Conservation (phyloP, 192 early-diverging fungal genomes). For the Obelidium mucronatum region DNA sequence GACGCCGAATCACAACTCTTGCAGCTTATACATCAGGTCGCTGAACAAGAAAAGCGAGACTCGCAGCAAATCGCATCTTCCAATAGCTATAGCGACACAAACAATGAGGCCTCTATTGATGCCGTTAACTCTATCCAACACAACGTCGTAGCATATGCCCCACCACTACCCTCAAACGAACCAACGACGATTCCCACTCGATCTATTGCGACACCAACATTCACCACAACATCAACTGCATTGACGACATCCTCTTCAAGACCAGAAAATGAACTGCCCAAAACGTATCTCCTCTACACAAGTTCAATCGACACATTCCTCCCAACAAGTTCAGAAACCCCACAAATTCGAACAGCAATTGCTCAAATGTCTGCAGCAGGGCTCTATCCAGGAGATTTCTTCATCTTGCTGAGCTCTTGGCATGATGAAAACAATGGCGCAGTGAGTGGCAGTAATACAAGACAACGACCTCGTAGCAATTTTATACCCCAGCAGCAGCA, state of each 20-base stretch:
- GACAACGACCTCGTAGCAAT: background rate
- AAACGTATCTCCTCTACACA: conserved; percentile 16
- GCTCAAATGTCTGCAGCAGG: conserved; percentile 10
- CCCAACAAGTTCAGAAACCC: background rate
- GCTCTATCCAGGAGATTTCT: background rate
- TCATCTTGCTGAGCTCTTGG: conserved; percentile 5
- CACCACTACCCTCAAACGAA: too few species aligned
- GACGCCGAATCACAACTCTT: background rate
- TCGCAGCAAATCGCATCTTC: background rate
- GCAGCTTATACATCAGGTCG: background rate
- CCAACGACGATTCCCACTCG: too few species aligned
- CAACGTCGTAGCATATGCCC: too few species aligned
- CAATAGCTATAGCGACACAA: background rate
- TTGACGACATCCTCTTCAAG: background rate
- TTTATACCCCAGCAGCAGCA: background rate
- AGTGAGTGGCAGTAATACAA: background rate
- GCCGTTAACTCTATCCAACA: background rate
- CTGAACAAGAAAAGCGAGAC: background rate
- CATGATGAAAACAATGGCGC: background rate
- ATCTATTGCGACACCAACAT: too few species aligned
- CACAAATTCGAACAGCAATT: conserved; percentile 1
- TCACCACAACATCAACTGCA: too few species aligned
- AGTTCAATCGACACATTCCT: background rate
- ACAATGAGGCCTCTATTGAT: background rate
- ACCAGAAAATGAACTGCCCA: background rate